A percentile compares a stretch with the other conserved stretches of the same genome.
Conservation (phyloP, 2,329 filamentous ascomycete species). For the Amesomyces nigricolor region DNA sequence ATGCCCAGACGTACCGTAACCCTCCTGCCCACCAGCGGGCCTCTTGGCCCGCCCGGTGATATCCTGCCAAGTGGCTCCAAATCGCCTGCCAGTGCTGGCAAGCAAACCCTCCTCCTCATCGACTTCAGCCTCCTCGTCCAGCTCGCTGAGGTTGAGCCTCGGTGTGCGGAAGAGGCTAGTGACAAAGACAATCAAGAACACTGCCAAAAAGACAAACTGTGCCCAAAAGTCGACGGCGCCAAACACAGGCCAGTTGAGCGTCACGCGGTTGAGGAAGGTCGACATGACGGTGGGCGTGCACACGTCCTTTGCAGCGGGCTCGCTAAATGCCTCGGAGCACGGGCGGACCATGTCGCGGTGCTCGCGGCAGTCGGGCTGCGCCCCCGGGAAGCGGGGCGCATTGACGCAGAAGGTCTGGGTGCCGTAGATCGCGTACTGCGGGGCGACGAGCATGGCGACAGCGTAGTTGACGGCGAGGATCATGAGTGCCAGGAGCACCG, state of each 20-base stretch:
- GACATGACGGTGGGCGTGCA: slow-evolving; percentile 90
- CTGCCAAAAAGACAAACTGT: slow-evolving; percentile 80
- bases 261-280: slow-evolving; percentile 87
- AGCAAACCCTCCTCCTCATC: slow-evolving; percentile 92
- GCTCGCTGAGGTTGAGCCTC: slow-evolving; percentile 64
- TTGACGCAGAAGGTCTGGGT: slow-evolving; percentile 90
- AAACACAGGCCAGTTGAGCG: slow-evolving; percentile 92
- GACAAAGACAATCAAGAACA: slow-evolving; percentile 77
- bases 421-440: slow-evolving; percentile 90
- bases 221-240: slow-evolving; percentile 93
- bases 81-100: slow-evolving; percentile 73
- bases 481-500: slow-evolving; percentile 83
- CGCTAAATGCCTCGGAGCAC: slow-evolving; percentile 72
- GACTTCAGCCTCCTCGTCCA: slow-evolving; percentile 84
- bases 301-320: slow-evolving; percentile 66
- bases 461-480: slow-evolving; percentile 90
- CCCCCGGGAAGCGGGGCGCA: slow-evolving; percentile 54
- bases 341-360: slow-evolving; percentile 67
- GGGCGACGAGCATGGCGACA: slow-evolving; percentile 87
- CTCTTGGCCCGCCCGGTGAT: slow-evolving; percentile 55
- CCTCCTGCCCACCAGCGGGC: neutral
- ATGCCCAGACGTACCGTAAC: slow-evolving; percentile 20
- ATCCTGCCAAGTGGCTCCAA: slow-evolving; percentile 85
- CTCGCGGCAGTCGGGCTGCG: slow-evolving; percentile 68
- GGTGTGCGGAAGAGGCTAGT: slow-evolving; percentile 77